Percentiles rank a stretch among this genome's conserved stretches.
These are phyloP conservation scores for Kodamaea sp. DNA, from an alignment of 1,139 yeast species.

Conservation along the genomic window DNA sequence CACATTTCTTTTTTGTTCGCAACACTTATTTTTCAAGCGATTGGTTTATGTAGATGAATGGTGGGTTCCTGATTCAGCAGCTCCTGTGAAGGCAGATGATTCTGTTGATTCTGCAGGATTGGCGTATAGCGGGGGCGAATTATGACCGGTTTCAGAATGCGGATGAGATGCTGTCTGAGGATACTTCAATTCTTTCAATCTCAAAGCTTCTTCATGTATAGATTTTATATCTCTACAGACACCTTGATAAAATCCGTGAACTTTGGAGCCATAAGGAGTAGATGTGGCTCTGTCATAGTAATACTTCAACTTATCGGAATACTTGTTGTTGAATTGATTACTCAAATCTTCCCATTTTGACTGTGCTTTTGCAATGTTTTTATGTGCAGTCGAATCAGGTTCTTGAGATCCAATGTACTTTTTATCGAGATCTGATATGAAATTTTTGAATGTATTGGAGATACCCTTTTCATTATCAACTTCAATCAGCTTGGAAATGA, in stretches of 20 bases:
- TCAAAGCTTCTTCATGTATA: constrained; percentile 69
- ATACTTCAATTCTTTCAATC: constrained; percentile 60
- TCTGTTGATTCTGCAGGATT: too few relatives aligned
- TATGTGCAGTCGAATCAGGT: constrained; percentile 30
- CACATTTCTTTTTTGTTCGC: too few relatives aligned
- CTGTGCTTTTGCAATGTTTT: constrained; percentile 12
- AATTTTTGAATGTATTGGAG: constrained; percentile 52
- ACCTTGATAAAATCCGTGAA: constrained; percentile 49
- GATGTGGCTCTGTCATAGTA: constrained; percentile 49
- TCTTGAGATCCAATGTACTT: constrained; percentile 59
- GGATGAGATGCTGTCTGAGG: constrained; percentile 7
- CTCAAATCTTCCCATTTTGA: constrained; percentile 11
- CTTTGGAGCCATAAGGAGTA: constrained; percentile 46
- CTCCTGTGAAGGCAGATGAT: too few relatives aligned
- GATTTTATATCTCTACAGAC: constrained; percentile 55
- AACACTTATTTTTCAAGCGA: too few relatives aligned
- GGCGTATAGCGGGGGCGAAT: too few relatives aligned
- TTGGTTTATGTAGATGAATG: too few relatives aligned
- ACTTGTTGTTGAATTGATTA: constrained; percentile 12
- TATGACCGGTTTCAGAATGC: not conserved
- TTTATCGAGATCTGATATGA: constrained; percentile 51
- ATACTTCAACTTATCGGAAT: constrained; percentile 31
- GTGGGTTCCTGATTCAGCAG: too few relatives aligned
- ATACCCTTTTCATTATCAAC: constrained; percentile 66
- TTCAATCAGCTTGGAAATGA: constrained; percentile 56